phyloP scores from a whole-genome alignment of 1,139 yeast species.

The Saccharomycopsis phalli region DNA sequence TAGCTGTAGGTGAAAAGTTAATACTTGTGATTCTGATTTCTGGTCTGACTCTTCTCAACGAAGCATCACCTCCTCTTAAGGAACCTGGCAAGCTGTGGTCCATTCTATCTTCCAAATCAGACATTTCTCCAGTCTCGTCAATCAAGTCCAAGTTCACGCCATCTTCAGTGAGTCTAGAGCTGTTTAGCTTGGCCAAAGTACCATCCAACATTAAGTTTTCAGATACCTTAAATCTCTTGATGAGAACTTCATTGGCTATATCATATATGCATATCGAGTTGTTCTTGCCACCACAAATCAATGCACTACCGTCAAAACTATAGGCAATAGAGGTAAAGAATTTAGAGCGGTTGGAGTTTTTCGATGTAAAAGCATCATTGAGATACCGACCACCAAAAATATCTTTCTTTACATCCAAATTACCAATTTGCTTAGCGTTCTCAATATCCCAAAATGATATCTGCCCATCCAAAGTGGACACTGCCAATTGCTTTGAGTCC shows the following conservation, averaged over 20 bases:
- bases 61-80: slow-evolving; percentile 71
- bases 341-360: slow-evolving; percentile 77
- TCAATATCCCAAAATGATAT: slow-evolving; percentile 77
- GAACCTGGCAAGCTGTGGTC: slow-evolving; percentile 85
- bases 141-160: slow-evolving; percentile 71
- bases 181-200: slow-evolving; percentile 69
- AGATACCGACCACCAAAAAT: slow-evolving; percentile 79
- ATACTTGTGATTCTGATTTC: slow-evolving; percentile 72
- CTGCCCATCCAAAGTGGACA: slow-evolving; percentile 84
- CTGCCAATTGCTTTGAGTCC: slow-evolving; percentile 85
- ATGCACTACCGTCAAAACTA: slow-evolving; percentile 80
- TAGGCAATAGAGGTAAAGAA: slow-evolving; percentile 74
- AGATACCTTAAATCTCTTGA: slow-evolving; percentile 76
- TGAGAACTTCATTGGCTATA: slow-evolving; percentile 73
- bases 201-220: slow-evolving; percentile 89
- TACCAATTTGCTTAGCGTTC: slow-evolving; percentile 69
- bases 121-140: slow-evolving; percentile 78
- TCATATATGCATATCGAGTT: slow-evolving; percentile 89
- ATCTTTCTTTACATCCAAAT: slow-evolving; percentile 81
- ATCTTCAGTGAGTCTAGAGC: slow-evolving; percentile 76
- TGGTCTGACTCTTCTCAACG: slow-evolving; percentile 67
- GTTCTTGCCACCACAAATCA: slow-evolving; percentile 91
- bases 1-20: slow-evolving; percentile 82
- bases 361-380: slow-evolving; percentile 73
- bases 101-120: slow-evolving; percentile 76